These are phyloP conservation scores for Tricholoma sp. DNA, from an alignment of 768 basidiomycete genomes.

Conservation along the genomic window DNA sequence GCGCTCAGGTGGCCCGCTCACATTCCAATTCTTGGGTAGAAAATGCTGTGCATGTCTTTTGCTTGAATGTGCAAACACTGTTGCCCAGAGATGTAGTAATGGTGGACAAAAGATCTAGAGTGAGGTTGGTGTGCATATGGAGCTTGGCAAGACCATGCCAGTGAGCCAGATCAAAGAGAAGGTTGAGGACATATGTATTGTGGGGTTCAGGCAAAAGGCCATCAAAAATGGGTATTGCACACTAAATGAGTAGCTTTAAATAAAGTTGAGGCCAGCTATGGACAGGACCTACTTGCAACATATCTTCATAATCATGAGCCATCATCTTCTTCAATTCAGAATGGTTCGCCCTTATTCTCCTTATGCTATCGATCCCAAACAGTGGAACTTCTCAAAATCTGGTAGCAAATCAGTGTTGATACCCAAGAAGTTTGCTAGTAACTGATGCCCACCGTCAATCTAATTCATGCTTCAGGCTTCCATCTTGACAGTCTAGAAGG, in stretches of 20 bases:
- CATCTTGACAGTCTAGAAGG: slow-evolving; percentile 19
- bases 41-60: slow-evolving; percentile 6
- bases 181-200: too few species aligned
- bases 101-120: slow-evolving; percentile 7
- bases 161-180: too few species aligned
- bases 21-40: slow-evolving; percentile 6
- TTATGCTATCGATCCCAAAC: slow-evolving; percentile 20
- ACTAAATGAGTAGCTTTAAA: not conserved
- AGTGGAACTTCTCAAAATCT: slow-evolving; percentile 25
- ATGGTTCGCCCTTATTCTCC: too few species aligned
- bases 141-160: slow-evolving; percentile 10
- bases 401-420: not conserved
- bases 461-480: slow-evolving; percentile 13
- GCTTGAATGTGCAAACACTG: slow-evolving; percentile 17
- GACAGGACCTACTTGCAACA: slow-evolving; percentile 18
- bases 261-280: not conserved
- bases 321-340: too few species aligned
- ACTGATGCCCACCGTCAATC: slow-evolving; percentile 15
- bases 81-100: slow-evolving; percentile 16
- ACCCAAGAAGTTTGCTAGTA: not conserved
- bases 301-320: slow-evolving; percentile 21
- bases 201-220: not conserved
- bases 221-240: slow-evolving; percentile 8
- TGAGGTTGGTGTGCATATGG: not conserved
- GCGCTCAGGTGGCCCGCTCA: slow-evolving; percentile 5